Evolutionary conservation across 352 stramenopile genomes (phyloP).

Genomic region (Pythium phragmitis): DNA sequence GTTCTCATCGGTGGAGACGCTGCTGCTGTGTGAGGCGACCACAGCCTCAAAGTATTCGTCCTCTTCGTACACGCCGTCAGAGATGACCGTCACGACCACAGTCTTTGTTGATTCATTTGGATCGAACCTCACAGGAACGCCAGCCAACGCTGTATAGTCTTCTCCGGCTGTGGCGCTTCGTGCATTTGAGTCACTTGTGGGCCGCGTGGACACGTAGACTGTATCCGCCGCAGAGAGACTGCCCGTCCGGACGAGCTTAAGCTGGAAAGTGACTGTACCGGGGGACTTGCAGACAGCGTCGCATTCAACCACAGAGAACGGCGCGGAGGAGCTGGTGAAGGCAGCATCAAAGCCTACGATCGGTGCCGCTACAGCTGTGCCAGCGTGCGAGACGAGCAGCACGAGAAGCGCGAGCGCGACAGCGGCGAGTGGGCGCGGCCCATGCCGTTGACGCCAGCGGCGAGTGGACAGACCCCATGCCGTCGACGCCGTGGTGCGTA

Average conservation of each 20-base stretch:
- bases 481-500: neutral
- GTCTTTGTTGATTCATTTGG: slow-evolving; percentile 29
- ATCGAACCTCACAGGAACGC: slow-evolving; percentile 32
- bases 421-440: neutral
- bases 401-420: neutral
- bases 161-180: slow-evolving; percentile 23
- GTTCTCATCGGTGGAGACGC: slow-evolving; percentile 20
- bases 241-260: slow-evolving; percentile 35
- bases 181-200: slow-evolving; percentile 4
- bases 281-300: slow-evolving; percentile 38
- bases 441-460: neutral
- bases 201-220: slow-evolving; percentile 39
- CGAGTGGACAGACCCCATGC: no score
- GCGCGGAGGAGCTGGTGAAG: slow-evolving; percentile 29
- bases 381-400: neutral
- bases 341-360: slow-evolving; percentile 31
- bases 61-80: slow-evolving; percentile 49
- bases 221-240: slow-evolving; percentile 29
- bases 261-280: slow-evolving; percentile 30
- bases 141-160: slow-evolving; percentile 37
- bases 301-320: slow-evolving; percentile 37
- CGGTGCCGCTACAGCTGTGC: neutral
- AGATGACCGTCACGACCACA: slow-evolving; percentile 37
- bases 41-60: slow-evolving; percentile 44
- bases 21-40: slow-evolving; percentile 28